Base-by-base conservation (phyloP, 352 stramenopile species). In the Phytophthora sp. region DNA sequence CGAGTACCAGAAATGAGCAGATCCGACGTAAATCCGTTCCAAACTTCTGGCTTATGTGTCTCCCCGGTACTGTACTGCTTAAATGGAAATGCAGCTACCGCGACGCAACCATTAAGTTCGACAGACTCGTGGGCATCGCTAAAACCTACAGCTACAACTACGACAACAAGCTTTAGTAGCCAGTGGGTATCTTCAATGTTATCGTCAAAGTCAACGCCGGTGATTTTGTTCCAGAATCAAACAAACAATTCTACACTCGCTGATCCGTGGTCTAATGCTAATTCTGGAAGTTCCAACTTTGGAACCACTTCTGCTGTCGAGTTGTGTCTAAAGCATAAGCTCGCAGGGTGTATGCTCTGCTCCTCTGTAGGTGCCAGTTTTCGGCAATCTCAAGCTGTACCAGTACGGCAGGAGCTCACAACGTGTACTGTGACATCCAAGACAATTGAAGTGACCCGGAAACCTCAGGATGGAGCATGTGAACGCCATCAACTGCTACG, bases 291-390 rank as follows among this genome's bases (percentile, higher is more conserved):
- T 21, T 42, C 47, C 23, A 71, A 15, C 27, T 63, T 63, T 30
- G 52, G 30, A 52, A 7, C 35, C 2, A 38, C 7, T 16, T 12
- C 35, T 16, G n/a, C 29, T 13, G 47, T 31, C 8, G 56, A 56
- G 18, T n/a, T 20, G 1, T 90, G 83, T 13, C 36, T 31, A 8
- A 89, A 88, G 29, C 85, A 94, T 61, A 85, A 75, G 16, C 68
- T 92, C 3, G 74, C 80, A 13, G 79, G 76, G 1, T 94, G 85
- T 27, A 80, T 94, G 26, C 38, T 94, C 4, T 94, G 85, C 66
- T 69, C n/a, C n/a, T n/a, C 74, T 0, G 70, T 75, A 0, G 74
- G 63, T 9, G 66, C 68, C 0, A 45, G 24, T 41, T 60, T 54
- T 24, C 57, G 44, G 2, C 59, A 47, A 39, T 8, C 15, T 8